Evolutionary conservation across 306 rosid genomes (phyloP), one percentile per base, ranked within the genome.

Genomic region (Gastrolobium villosum): DNA sequence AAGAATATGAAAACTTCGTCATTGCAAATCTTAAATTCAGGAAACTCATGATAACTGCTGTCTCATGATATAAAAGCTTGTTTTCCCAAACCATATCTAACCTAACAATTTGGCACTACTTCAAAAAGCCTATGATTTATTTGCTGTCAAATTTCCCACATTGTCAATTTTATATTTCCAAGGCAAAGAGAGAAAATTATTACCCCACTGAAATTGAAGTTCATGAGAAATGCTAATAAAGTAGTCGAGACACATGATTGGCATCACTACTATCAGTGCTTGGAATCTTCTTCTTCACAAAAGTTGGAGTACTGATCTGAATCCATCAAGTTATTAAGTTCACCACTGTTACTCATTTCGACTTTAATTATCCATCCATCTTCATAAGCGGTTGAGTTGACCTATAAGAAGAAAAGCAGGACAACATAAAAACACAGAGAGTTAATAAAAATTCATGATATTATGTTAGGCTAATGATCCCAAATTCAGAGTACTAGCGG

Each of bases 241-340:
- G 40, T 75, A 40, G 72, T 43, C 39, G 37, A 84, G 64, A 74
- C 69, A 64, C 46, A 34, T 76, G 60, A 20, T 52, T 65, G 30
- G 54, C 70, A 41, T 76, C 63, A 37, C 2, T 11, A 80, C 26
- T 20, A 20, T 89, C 90, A 93, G 67, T 91, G 97, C 48, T 81
- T 80, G 81, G 94, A 88, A 74, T 95, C 92, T 77, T 95, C 99
- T 84, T 95, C 97, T 85, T 95, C 97, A 73, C 99, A 95, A 88
- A 95, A 95, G 81, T 95, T 90, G 85, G 96, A 35, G 88, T 93
- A 95, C 63, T 91, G 35, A 4, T 93, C 93, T 15, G 98, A 81
- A 79, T 93, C 96, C 99, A 95, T 89, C 88, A 95, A 83, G n/a
- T 86, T 88, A 44, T 84, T 85, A 82, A 93, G 63, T 81, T 95